Conservation (phyloP, 495 filamentous ascomycete species). For the Trichodelitschia bisporula region DNA sequence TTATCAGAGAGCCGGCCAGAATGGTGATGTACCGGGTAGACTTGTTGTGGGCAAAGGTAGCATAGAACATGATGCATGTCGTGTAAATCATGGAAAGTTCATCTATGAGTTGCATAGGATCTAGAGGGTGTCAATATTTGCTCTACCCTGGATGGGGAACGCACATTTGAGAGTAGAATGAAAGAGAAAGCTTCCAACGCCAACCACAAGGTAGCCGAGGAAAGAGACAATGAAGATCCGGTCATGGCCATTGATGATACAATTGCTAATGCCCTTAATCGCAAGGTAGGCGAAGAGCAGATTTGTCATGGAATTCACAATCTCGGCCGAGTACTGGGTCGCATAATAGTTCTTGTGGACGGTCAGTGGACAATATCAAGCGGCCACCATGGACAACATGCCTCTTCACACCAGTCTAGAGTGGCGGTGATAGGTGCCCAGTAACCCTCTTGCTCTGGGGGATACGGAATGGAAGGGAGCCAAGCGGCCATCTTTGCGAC, state of each 20-base stretch:
- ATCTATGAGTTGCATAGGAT: slow-evolving; percentile 94
- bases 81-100: slow-evolving; percentile 98
- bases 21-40: slow-evolving; percentile 25
- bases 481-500: slow-evolving; percentile 15
- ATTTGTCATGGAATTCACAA: slow-evolving; percentile 20
- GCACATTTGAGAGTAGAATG: slow-evolving; percentile 19
- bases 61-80: slow-evolving; percentile 78
- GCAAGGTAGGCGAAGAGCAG: slow-evolving; percentile 17
- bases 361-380: neutral
- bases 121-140: slow-evolving; percentile 18
- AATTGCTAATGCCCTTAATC: slow-evolving; percentile 15
- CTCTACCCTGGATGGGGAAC: slow-evolving; percentile 1
- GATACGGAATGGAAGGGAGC: slow-evolving; percentile 45
- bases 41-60: slow-evolving; percentile 54
- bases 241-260: slow-evolving; percentile 16
- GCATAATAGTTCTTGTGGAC: slow-evolving; percentile 17
- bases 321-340: slow-evolving; percentile 18
- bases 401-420: slow-evolving; percentile 87
- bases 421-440: slow-evolving; percentile 79
- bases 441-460: slow-evolving; percentile 38
- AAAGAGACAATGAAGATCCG: slow-evolving; percentile 17
- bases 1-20: slow-evolving; percentile 34
- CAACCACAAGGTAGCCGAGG: slow-evolving; percentile 17
- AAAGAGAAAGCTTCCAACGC: slow-evolving; percentile 17
- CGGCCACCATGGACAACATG: slow-evolving; percentile 14